Base-by-base conservation (phyloP, 176 grass and related monocot genomes). In the Musa beccarii region DNA sequence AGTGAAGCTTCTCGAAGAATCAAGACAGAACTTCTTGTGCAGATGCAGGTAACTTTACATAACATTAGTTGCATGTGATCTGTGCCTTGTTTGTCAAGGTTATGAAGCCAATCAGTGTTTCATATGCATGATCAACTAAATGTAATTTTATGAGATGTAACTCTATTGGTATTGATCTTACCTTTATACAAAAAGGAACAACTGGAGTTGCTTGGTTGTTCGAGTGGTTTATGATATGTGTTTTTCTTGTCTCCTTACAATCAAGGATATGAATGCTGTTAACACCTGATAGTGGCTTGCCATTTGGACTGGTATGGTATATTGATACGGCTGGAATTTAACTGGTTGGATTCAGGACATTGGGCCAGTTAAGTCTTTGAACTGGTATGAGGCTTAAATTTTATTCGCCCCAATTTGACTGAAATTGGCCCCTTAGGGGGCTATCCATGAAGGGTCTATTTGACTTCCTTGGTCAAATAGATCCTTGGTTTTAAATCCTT, bases 1-100 rank as follows among this genome's bases (percentile, higher is more conserved):
- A 99, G 90, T 54, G 95, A 99, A 86, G 95, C 95, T 67, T 99
- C 95, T 70, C 85, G 95, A 80, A 91, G 95, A 76, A 99, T 99
- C 56, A 99, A 99, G 70, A 99, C 95, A 34, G 95, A 99, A 80
- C 95, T 99, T 75, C 95, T 99, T 76, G 95, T 99, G 22, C 95
- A 99, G 69, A 99, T 99, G 95, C 95, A 99, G 88, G 95, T 89
- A 83, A 69, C 54, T 20, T 15, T 62, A 68, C 57, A 54, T 56
- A 43, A 3, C 8, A 66, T 51, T 64, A 21, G 8, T 49, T 11
- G 10, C 25, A 12, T 66, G 2, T 4, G 34, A 76, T 24, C 1
- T 52, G 25, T 24, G 11, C 66, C 13, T 69, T 17, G 0, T 16
- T 68, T 49, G 3, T 49, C 49, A 49, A 24, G 66, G 66, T 68